Evolutionary conservation across 2,329 filamentous ascomycete species (phyloP), one percentile per base, ranked within the genome.

Genomic region (Leptographium flavum): DNA sequence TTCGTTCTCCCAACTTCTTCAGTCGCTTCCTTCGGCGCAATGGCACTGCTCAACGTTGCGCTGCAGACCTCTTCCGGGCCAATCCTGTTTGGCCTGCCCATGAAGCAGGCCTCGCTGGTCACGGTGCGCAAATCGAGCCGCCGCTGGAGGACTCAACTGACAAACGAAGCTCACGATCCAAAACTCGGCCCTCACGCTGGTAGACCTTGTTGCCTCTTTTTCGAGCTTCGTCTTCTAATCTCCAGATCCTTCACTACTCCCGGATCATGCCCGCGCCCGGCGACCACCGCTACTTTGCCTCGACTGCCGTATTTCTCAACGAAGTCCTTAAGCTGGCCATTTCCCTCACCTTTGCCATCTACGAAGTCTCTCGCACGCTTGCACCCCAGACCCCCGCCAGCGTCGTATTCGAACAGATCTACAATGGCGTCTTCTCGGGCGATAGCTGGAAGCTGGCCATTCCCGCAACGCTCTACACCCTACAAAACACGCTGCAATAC

Each of bases 361-460:
- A 93, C 68, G 88, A 95, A 54, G 81, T 87, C 44, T 90, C 87
- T 17, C 73, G 76, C 54, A 83, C 76, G 9, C 70, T 87, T 9
- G 82, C 87, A 6, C 78, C 87, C 8, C 83, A 84, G 28, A 85
- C 85, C 21, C 83, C 87, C 2, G 82, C 82, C 19, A 86, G 85
- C 0, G 78, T 85, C 2, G 71, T 95, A 17, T 85, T 93, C 57
- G 74, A 80, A 55, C 81, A 87, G 56, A 76, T 96, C 22, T 83
- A 81, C 57, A 79, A 76, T 54, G 77, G 80, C 27, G 83, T 95
- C 15, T 94, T 96, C 58, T 81, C 83, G 0, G 81, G 83, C 10
- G 92, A 96, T 58, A 87, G 87, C 53, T 96, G 90, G 90, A 94
- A 94, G 62, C 67, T 98, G 51, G 87, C 86, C 9, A 79, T 96